Evolutionary conservation across 441 rosid species (phyloP), one percentile per base, ranked within the genome.

Genomic region (Corymbia citriodora): DNA sequence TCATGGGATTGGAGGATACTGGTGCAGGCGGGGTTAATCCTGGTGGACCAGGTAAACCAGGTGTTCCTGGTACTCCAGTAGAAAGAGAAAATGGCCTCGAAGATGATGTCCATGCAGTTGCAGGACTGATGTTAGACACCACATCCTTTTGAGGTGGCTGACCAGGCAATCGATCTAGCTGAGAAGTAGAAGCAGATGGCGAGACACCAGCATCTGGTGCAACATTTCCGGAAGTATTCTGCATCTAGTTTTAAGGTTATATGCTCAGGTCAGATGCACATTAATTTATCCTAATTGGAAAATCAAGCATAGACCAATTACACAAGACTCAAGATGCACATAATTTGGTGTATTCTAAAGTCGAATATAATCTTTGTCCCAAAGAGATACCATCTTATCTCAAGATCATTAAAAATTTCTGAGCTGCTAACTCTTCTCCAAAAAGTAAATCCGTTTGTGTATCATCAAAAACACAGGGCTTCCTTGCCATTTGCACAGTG

Each of bases 41-140:
- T 88, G 95, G 93, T 52, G 92, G 96, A 59, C 91, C 93, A 61
- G 93, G 91, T 88, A 93, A 86, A 89, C 94, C 95, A 87, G 94
- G 88, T 33, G 88, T 87, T 86, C 90, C 93, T 70, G 92, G 87
- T 90, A 94, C 91, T 90, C 95, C 94, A 48, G 92, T 92, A 85
- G 94, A 89, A 45, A 90, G 89, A 89, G 93, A 90, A 90, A 96
- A 94, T 82, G 95, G 92, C 72, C 94, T 92, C 70, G 88, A 65
- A 87, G 89, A 79, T 25, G 93, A 92, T 91, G 92, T 90, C 88
- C 92, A 93, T 8, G 92, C 90, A 89, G 94, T 91, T 92, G 93
- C 83, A 68, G 92, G 93, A 29, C 92, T 90, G 74, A 91, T 88
- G 88, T 88, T 94, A 85, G 86, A 89, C 68, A 72, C 90, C 55